Conservation (phyloP, 176 grass and related monocot genomes). For the Panicum miliaceum region DNA sequence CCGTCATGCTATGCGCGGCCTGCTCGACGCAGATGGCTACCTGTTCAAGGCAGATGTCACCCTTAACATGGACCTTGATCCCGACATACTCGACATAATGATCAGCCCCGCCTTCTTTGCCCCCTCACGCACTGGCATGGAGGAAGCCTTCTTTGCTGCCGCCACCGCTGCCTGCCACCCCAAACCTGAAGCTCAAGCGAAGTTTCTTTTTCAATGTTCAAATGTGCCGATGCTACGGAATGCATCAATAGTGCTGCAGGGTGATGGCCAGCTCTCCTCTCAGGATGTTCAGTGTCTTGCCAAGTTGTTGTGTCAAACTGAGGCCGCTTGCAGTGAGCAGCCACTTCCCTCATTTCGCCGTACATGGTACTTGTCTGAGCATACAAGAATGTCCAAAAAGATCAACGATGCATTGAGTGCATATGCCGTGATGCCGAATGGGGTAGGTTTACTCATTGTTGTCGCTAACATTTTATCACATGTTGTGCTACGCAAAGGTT, state of each 20-base stretch:
- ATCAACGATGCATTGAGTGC: background rate
- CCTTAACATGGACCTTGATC: background rate
- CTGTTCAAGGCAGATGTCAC: background rate
- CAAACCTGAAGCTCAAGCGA: background rate
- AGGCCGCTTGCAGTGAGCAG: background rate
- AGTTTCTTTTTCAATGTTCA: background rate
- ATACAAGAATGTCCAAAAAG: background rate
- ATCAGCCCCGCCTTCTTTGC: no score
- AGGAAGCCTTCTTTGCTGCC: background rate
- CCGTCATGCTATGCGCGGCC: background rate
- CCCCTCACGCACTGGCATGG: no score
- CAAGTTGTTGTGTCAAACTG: background rate
- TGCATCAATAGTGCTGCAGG: background rate
- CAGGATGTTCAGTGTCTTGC: background rate
- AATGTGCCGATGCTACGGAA: background rate
- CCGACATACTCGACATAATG: no score
- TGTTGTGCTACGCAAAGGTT: background rate
- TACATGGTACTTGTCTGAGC: no score
- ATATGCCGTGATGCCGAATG: background rate
- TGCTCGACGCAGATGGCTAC: background rate
- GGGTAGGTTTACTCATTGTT: background rate
- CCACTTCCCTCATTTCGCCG: background rate
- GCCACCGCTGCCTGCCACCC: background rate
- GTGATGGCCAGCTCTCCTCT: background rate
- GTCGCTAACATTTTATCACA: background rate